Percentiles rank a stretch among this genome's conserved stretches.
These are phyloP conservation scores for Colletotrichum ledebouriae DNA, from an alignment of 2,329 filamentous ascomycete genomes.

Conservation along the genomic window DNA sequence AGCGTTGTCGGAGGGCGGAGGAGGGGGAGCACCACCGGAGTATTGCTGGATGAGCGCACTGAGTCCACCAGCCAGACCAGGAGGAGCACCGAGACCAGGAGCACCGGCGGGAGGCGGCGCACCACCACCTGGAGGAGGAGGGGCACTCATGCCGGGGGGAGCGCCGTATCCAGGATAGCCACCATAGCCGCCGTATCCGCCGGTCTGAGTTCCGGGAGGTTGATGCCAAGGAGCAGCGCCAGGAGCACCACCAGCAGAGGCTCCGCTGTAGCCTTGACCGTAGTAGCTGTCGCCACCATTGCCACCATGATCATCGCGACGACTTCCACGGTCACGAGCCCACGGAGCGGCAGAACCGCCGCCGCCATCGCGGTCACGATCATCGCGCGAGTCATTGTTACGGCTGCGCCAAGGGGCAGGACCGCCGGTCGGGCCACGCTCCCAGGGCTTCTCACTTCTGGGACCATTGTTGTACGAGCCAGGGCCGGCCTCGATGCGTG, in stretches of 20 bases:
- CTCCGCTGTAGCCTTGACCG: slow-evolving; percentile 48
- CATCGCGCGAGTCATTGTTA: slow-evolving; percentile 65
- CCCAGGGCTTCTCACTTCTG: slow-evolving; percentile 83
- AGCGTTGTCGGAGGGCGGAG: slow-evolving; percentile 70
- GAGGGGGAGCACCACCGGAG: slow-evolving; percentile 61
- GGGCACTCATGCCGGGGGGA: slow-evolving; percentile 64
- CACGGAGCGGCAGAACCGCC: slow-evolving; percentile 69
- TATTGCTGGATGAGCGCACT: slow-evolving; percentile 78
- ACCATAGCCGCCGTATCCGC: slow-evolving; percentile 69
- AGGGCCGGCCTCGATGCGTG: slow-evolving; percentile 89
- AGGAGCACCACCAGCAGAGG: slow-evolving; percentile 39
- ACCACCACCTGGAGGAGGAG: slow-evolving; percentile 51
- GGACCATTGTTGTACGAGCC: slow-evolving; percentile 69
- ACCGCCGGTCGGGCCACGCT: slow-evolving; percentile 85
- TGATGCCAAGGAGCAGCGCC: slow-evolving; percentile 72
- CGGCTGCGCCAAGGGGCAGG: slow-evolving; percentile 83
- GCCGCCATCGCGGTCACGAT: slow-evolving; percentile 54
- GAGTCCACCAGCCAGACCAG: slow-evolving; percentile 68
- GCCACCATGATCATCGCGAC: slow-evolving; percentile 58
- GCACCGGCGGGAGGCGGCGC: slow-evolving; percentile 46
- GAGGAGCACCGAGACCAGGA: slow-evolving; percentile 65
- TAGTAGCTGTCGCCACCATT: slow-evolving; percentile 60
- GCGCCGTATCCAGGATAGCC: slow-evolving; percentile 65
- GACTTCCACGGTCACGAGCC: slow-evolving; percentile 67
- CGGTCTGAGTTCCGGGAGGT: slow-evolving; percentile 61